Evolutionary conservation across 768 basidiomycete species (phyloP).

Genomic region (Phaeolepiota aurea): DNA sequence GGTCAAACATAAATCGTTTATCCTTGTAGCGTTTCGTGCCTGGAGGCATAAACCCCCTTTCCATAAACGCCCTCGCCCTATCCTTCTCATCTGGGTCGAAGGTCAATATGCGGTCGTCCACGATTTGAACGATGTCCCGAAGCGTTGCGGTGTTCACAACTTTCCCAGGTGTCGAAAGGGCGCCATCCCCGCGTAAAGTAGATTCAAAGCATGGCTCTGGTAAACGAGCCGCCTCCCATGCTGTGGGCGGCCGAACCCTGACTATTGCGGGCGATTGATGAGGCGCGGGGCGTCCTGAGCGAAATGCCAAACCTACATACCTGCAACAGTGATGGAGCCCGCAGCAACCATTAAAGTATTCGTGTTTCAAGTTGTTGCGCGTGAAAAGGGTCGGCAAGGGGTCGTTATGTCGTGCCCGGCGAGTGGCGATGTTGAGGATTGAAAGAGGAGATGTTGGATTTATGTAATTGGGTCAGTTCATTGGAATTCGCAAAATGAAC

Average conservation of each 20-base stretch:
- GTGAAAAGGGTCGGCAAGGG: background rate
- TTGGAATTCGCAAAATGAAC: conserved; percentile 18
- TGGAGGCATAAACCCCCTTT: conserved; percentile 77
- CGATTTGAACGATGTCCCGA: conserved; percentile 76
- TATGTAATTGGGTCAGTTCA: conserved; percentile 9
- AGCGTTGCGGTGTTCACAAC: conserved; percentile 48
- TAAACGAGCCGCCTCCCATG: conserved; percentile 79
- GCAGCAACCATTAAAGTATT: conserved; percentile 59
- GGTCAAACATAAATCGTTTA: conserved; percentile 94
- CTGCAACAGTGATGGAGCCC: conserved; percentile 84
- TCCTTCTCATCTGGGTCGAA: conserved; percentile 96
- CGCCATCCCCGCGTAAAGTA: conserved; percentile 76
- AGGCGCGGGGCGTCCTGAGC: conserved; percentile 10
- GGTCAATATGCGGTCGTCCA: conserved; percentile 91
- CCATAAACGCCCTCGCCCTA: conserved; percentile 68
- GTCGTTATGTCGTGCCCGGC: background rate
- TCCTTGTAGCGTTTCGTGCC: conserved; percentile 95
- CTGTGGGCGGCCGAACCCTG: conserved; percentile 81
- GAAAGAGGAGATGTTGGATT: conserved; percentile 8
- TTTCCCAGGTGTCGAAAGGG: conserved; percentile 61
- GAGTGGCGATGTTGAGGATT: conserved; percentile 5
- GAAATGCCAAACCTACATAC: conserved; percentile 26
- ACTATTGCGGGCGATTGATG: conserved; percentile 37
- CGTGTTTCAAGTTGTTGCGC: conserved; percentile 4
- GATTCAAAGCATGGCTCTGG: conserved; percentile 68